phyloP scores from a whole-genome alignment of 495 filamentous ascomycete species.

The Aspergillus coremiiformis region DNA sequence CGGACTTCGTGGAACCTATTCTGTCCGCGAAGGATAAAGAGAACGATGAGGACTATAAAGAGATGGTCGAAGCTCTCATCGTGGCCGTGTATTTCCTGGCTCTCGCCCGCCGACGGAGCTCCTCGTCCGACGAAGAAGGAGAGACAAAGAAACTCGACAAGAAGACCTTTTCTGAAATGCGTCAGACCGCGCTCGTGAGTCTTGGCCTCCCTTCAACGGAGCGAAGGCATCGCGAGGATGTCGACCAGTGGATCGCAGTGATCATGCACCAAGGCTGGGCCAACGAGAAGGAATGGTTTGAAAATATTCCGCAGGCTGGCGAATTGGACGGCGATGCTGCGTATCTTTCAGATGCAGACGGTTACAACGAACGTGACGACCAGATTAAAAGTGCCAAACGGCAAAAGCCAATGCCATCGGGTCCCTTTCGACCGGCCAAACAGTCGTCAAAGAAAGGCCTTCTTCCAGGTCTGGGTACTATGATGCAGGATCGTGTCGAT shows the following conservation, averaged over 20 bases:
- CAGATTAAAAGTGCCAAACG: slow-evolving; percentile 15
- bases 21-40: slow-evolving; percentile 21
- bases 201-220: slow-evolving; percentile 30
- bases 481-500: slow-evolving; percentile 81
- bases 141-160: slow-evolving; percentile 38
- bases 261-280: slow-evolving; percentile 55
- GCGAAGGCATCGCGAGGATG: slow-evolving; percentile 40
- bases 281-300: slow-evolving; percentile 58
- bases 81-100: slow-evolving; percentile 63
- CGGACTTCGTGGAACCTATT: slow-evolving; percentile 34
- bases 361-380: slow-evolving; percentile 35
- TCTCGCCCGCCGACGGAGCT: slow-evolving; percentile 35
- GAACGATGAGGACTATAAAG: slow-evolving; percentile 36
- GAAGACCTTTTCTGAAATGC: slow-evolving; percentile 44
- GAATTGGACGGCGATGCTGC: slow-evolving; percentile 36
- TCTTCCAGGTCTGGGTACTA: slow-evolving; percentile 58
- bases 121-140: slow-evolving; percentile 14
- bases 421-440: slow-evolving; percentile 2
- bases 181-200: slow-evolving; percentile 37
- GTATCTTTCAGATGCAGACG: slow-evolving; percentile 23
- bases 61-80: slow-evolving; percentile 39
- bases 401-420: slow-evolving; percentile 2
- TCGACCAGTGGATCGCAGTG: slow-evolving; percentile 52
- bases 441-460: slow-evolving; percentile 30
- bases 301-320: slow-evolving; percentile 41